Percentiles rank a stretch among this genome's conserved stretches.
Conservation (phyloP, 352 stramenopile species). For the Phytophthora cactorum region DNA sequence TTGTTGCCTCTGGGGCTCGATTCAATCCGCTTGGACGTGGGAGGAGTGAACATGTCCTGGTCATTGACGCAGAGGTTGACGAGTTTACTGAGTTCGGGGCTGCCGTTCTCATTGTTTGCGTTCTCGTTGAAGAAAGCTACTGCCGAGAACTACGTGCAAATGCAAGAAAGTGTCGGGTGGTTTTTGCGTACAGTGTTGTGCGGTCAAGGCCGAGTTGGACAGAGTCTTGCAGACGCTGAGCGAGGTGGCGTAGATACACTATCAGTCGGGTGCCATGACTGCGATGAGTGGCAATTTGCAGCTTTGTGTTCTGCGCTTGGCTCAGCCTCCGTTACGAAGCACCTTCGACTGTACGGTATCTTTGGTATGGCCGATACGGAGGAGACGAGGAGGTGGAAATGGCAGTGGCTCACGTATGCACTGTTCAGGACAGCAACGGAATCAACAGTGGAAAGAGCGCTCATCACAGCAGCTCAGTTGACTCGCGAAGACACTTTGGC, state of each 20-base stretch:
- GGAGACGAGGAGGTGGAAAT: constrained; percentile 34
- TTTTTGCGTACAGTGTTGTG: constrained; percentile 30
- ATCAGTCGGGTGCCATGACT: constrained; percentile 32
- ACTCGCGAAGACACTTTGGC: constrained; percentile 20
- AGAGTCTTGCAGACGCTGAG: neutral
- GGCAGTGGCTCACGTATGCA: constrained; percentile 42
- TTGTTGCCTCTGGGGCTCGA: constrained; percentile 27
- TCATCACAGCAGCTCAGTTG: constrained; percentile 29
- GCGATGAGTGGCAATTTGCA: constrained; percentile 36
- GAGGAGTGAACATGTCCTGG: constrained; percentile 22
- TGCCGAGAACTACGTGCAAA: constrained; percentile 7
- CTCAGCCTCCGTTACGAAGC: constrained; percentile 16
- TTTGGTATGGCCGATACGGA: constrained; percentile 26
- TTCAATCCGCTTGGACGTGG: constrained; percentile 32
- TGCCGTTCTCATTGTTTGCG: constrained; percentile 28
- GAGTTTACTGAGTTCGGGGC: constrained; percentile 16
- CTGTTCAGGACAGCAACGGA: constrained; percentile 30
- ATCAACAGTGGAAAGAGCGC: constrained; percentile 19
- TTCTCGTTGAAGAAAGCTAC: constrained; percentile 28
- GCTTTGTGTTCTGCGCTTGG: constrained; percentile 31
- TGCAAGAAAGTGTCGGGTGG: constrained; percentile 17
- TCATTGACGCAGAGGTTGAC: constrained; percentile 30
- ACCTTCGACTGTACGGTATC: constrained; percentile 30
- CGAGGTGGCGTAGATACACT: constrained; percentile 21
- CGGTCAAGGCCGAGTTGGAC: neutral